A percentile compares a stretch with the other conserved stretches of the same genome.
phyloP scores from a whole-genome alignment of 2,329 filamentous ascomycete species.

The Aspergillus cejpii region DNA sequence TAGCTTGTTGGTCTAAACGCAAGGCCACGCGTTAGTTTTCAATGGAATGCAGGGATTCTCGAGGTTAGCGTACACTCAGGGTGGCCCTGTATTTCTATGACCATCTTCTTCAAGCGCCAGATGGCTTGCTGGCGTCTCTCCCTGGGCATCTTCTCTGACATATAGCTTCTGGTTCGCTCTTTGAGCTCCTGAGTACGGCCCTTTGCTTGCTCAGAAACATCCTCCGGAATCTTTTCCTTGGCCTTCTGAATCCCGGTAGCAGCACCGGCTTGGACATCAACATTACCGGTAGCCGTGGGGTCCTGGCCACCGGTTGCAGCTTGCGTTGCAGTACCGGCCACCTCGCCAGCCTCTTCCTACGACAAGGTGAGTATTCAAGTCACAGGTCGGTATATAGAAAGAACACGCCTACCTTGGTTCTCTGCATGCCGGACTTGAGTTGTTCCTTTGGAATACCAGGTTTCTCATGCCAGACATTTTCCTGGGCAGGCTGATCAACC shows the following conservation, averaged over 20 bases:
- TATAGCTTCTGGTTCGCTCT: constrained; percentile 60
- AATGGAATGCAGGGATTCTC: neutral
- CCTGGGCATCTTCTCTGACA: constrained; percentile 78
- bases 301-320: constrained; percentile 47
- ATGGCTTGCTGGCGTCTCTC: constrained; percentile 89
- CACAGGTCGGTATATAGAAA: neutral
- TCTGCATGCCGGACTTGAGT: constrained; percentile 55
- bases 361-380: neutral
- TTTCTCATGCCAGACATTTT: constrained; percentile 89
- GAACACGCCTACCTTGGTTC: constrained; percentile 44
- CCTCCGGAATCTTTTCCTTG: constrained; percentile 54
- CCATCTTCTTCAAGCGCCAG: constrained; percentile 94
- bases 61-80: constrained; percentile 60
- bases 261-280: constrained; percentile 42
- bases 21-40: constrained; percentile 6
- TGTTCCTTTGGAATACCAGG: constrained; percentile 69
- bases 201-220: constrained; percentile 56
- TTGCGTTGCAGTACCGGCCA: constrained; percentile 49
- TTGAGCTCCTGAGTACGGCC: constrained; percentile 34
- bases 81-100: constrained; percentile 93
- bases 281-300: constrained; percentile 46
- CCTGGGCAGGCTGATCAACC: constrained; percentile 76
- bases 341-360: constrained; percentile 48
- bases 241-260: constrained; percentile 30
- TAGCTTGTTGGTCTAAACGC: constrained; percentile 67